A percentile compares a stretch with the other conserved stretches of the same genome.
phyloP scores from a whole-genome alignment of 2,329 filamentous ascomycete genomes.

The Lachnellula cervina region DNA sequence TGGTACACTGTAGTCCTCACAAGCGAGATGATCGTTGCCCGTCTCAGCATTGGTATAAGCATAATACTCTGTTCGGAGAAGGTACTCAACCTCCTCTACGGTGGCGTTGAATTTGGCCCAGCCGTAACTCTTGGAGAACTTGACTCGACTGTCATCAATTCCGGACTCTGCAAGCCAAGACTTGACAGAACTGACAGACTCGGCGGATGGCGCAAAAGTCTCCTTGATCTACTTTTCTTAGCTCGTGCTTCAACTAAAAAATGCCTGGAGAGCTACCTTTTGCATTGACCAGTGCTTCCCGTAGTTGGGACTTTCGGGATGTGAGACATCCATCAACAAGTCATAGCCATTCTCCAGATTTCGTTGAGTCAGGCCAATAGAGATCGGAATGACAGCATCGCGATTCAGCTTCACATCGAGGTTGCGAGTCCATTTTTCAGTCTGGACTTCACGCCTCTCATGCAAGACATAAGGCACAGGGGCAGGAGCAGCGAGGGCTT shows the following conservation, averaged over 20 bases:
- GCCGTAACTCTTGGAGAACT: conserved; percentile 35
- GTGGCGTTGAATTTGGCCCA: conserved; percentile 33
- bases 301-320: conserved; percentile 39
- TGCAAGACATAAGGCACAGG: conserved; percentile 18
- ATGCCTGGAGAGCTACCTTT: conserved; percentile 37
- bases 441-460: conserved; percentile 16
- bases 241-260: conserved; percentile 31
- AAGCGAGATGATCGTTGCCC: conserved; percentile 35
- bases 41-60: conserved; percentile 47
- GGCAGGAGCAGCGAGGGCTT: conserved; percentile 9
- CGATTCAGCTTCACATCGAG: conserved; percentile 12
- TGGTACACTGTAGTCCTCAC: conserved; percentile 29
- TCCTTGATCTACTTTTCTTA: conserved; percentile 32
- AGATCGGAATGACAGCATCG: conserved; percentile 17
- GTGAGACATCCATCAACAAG: conserved; percentile 39
- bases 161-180: conserved; percentile 51
- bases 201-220: conserved; percentile 38
- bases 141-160: conserved; percentile 43
- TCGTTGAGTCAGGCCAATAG: conserved; percentile 39
- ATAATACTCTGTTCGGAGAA: conserved; percentile 48
- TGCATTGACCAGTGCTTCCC: conserved; percentile 43
- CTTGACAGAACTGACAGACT: conserved; percentile 46
- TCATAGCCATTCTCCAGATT: conserved; percentile 42
- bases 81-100: conserved; percentile 40
- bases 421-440: conserved; percentile 10